Base-by-base conservation (phyloP, 345 rosid genomes). In the Melastoma malabathricum region DNA sequence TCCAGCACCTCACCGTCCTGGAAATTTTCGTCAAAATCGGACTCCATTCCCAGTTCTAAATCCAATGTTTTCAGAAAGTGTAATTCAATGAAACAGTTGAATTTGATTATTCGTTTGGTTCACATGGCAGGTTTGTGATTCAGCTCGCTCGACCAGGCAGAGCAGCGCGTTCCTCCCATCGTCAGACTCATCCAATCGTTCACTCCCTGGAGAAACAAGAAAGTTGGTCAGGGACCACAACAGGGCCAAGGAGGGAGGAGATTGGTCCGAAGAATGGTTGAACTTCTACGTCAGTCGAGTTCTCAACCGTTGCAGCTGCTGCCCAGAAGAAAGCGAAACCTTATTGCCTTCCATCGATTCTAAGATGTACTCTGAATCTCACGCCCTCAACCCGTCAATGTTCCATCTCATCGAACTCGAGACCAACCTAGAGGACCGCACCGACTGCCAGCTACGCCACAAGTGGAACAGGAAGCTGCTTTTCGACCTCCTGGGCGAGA, bases 331-430 rank as follows among this genome's bases (percentile, higher is more conserved):
- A 50, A 76, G 70, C 56, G 68, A 70, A 44, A 67, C 79, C 29
- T 74, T 72, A 10, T 61, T 75, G 38, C 67, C 22, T 15, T 47
- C 89, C 43, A 77, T 61, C 52, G 61, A 34, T 34, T 34, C 64
- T 0, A 52, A 67, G 22, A 75, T 83, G 81, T 76, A 79, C 70
- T 81, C 96, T 51, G 76, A 82, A 16, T 66, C 90, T 1, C 82
- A 73, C 20, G 84, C 88, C 10, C 61, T 86, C 9, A 72, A 90
- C 60, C 83, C 92, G 15, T 78, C 92, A 3, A 76, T 74, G 55
- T 90, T 86, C 70, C 57, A 75, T 64, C 57, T 65, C 45, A 77
- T 86, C 47, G 94, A 86, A 58, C 63, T 13, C 15, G 18, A 58
- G 41, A 72, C 59, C 59, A 48, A 64, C 55, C 19, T 51, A 23